Evolutionary conservation across 2,329 filamentous ascomycete species (phyloP), one percentile per base, ranked within the genome.

Genomic region (Drechslera avenae): DNA sequence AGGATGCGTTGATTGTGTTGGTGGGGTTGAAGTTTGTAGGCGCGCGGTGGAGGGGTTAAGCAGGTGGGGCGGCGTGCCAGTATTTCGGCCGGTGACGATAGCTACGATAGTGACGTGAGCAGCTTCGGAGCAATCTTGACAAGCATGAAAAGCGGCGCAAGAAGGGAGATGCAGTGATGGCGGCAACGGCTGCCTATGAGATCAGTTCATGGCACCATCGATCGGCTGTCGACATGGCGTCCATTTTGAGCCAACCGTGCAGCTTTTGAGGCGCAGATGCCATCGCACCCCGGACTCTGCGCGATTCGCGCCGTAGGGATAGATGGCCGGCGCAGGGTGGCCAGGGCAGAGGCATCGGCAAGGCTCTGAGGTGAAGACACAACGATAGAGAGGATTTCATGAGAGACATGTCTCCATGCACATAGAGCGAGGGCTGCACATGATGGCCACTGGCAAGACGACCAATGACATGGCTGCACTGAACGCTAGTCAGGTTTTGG

Each of bases 51-150:
- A 50, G 62, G 56, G 50, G 60, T 46, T 39, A 46, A 18, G 23
- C 32, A 46, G 44, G 43, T 55, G 51, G 54, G 51, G 51, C 56
- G 21, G 45, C 48, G 39, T 46, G 52, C 35, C 46, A 41, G 32
- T 44, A 50, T 54, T 52, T 46, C 53, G 47, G 52, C 40, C 52
- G 23, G 50, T 46, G 50, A 54, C 52, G 39, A 52, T 47, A 39
- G 21, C 40, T 39, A 50, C 46, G 46, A 54, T 52, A 50, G 50
- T 60, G 57, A 60, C 57, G 57, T 57, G 50, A 36, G 35, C 34
- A 46, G 33, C 42, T 18, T 48, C 39, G 46, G 39, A 19, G 33
- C 44, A 33, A 28, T 47, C 23, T 33, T 18, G 19, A 47, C 37
- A 34, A 26, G 40, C 33, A 12, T 30, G n/a, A 8, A 21, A 33